Evolutionary conservation across 2,329 filamentous ascomycete genomes (phyloP), one percentile per base, ranked within the genome.

Genomic region (Blastomyces silverae): DNA sequence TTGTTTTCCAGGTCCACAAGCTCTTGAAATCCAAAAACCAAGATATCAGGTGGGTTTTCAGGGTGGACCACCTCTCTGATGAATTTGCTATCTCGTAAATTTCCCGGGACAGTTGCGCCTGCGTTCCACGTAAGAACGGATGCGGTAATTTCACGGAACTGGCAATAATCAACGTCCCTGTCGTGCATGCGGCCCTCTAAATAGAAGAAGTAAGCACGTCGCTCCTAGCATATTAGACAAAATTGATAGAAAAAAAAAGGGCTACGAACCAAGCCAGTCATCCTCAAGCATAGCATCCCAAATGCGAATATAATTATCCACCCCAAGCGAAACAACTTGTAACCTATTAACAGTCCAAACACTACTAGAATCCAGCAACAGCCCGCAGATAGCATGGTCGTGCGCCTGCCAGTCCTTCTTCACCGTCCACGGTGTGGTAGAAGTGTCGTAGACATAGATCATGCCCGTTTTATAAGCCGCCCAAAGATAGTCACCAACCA

Each of bases 1-100:
- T 97, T 97, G 78, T 99, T 91, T 75, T 99, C 94, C 8, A 99
- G 82, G 73, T 99, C 94, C 3, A 99, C 94, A n/a, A 99, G 83
- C 77, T 99, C 94, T 76, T 99, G 94, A 76, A 99, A 99, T 0
- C 92, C 93, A 80, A 99, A 99, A 0, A 97, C 85, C 2, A 97
- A 79, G 61, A 99, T 92, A 70, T 97, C 94, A 0, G 94, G 91
- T 8, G 89, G 87, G 50, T 88, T 84, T 67, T 89, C 87, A n/a
- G 84, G 85, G 68, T 88, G 85, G 34, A 99, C 81, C 20, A 96
- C 83, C 65, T 93, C 86, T 68, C 87, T 86, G 72, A 97, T 89
- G 75, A 97, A 97, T 55, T 83, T 82, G 13, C 85, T 84, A 71
- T 96, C 91, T 64, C 89, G 85, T 44, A 97, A 80, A 71, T 88